Evolutionary conservation across 2,329 filamentous ascomycete genomes (phyloP), one percentile per base, ranked within the genome.

Genomic region (Plenodomus tracheiphilus): DNA sequence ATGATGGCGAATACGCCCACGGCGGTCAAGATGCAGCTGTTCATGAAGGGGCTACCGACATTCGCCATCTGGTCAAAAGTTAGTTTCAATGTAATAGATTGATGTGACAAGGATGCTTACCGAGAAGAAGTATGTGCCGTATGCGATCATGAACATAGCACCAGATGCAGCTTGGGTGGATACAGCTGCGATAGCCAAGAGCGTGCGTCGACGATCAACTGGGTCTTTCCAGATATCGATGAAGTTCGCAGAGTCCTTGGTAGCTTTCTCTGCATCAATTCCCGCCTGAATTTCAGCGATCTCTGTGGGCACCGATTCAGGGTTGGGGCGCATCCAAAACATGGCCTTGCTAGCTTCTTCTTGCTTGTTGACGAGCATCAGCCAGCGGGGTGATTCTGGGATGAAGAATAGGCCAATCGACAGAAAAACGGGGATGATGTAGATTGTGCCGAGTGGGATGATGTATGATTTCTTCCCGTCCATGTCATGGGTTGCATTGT

Each of bases 1-100:
- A 82, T 58, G 50, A 84, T 79, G 10, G 78, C 80, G 10, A 78
- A 59, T 7, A 83, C 81, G 7, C 81, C 81, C 19, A 82, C 74
- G 1, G 77, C 79, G 10, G 74, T 78, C 9, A 84, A 69, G 46
- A 84, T 81, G 58, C 81, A 83, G 1, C 77, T 71, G 62, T 83
- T 84, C 61, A 79, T 75, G 59, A 85, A 84, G 1, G 81, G 75
- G 30, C 64, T 66, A 3, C 65, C 65, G 4, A 69, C 65, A 2
- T 65, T 45, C 1, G 66, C 66, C 62, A 68, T 68, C 51, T 66
- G 6, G 1, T 0, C 15, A 2, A 2, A n/a, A 10, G 28, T 47
- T 25, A 51, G 40, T 2, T 8, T 6, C 0, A 10, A 15, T 2
- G 1, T 7, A 15, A 5, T 11, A 8, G 4, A 1, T 2, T 20